These are phyloP conservation scores for Russula sp. DNA, from an alignment of 768 basidiomycete species.

Conservation along the genomic window DNA sequence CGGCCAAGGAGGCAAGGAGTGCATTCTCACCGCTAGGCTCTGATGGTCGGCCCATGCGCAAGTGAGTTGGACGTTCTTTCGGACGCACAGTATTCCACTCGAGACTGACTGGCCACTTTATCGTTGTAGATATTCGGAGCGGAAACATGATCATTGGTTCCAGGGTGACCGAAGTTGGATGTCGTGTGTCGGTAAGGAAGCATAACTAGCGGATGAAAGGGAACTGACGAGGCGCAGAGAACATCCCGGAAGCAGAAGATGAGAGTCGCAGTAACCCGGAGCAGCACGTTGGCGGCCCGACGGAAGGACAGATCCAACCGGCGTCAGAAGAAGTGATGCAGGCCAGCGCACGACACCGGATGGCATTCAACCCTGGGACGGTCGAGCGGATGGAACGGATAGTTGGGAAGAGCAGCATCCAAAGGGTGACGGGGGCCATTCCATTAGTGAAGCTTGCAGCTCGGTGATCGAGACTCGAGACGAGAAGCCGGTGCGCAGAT, in stretches of 20 bases:
- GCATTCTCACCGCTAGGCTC: slow-evolving; percentile 13
- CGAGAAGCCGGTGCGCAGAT: neutral
- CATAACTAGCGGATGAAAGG: neutral
- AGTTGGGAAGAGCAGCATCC: slow-evolving; percentile 12
- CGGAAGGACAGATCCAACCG: slow-evolving; percentile 13
- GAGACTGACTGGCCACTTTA: neutral
- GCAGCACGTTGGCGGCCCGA: slow-evolving; percentile 13
- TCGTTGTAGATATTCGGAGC: slow-evolving; percentile 16
- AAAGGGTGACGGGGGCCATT: slow-evolving; percentile 10
- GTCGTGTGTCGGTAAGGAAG: slow-evolving; percentile 14
- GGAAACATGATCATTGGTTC: slow-evolving; percentile 20
- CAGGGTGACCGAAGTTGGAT: slow-evolving; percentile 19
- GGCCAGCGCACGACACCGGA: slow-evolving; percentile 9
- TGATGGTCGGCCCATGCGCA: slow-evolving; percentile 20
- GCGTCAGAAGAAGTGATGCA: slow-evolving; percentile 13
- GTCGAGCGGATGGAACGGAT: slow-evolving; percentile 17
- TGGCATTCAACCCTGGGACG: slow-evolving; percentile 13
- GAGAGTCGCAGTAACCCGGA: neutral
- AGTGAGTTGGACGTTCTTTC: neutral
- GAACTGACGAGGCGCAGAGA: slow-evolving; percentile 7
- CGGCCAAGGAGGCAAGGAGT: neutral
- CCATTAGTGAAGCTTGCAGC: slow-evolving; percentile 11
- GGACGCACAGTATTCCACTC: no score
- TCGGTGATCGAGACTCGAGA: neutral
- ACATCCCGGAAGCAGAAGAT: slow-evolving; percentile 7